Percentiles rank a stretch among this genome's conserved stretches.
phyloP scores from a whole-genome alignment of 202 grass and related monocot species.

The Hordeum pubiflorum region DNA sequence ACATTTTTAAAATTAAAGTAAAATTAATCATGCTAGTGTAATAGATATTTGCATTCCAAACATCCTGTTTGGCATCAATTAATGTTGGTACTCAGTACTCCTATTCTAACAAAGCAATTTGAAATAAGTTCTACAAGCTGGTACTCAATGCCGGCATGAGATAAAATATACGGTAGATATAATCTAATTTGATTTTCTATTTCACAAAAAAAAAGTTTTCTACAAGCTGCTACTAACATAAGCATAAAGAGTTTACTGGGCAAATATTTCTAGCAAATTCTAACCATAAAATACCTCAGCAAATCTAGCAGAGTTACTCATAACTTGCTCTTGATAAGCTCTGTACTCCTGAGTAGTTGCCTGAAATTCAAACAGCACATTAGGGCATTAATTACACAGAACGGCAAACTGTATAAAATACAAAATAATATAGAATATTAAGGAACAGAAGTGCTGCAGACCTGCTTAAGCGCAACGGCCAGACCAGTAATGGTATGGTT shows the following conservation, averaged over 20 bases:
- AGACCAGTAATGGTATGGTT: conserved; percentile 96
- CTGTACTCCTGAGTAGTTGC: conserved; percentile 72
- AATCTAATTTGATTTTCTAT: background rate
- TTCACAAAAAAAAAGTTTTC: background rate
- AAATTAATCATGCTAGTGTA: conserved; percentile 21
- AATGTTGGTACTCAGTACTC: background rate
- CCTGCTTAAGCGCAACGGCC: conserved; percentile 98
- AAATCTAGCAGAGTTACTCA: conserved; percentile 97
- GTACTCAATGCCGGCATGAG: background rate
- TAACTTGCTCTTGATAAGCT: conserved; percentile 96
- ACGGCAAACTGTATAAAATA: conserved; percentile 23
- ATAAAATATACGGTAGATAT: background rate
- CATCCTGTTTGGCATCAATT: background rate
- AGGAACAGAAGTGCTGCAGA: conserved; percentile 23
- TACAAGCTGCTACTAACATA: background rate
- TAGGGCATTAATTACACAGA: background rate
- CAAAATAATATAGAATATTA: background rate
- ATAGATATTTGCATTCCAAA: conserved; percentile 17
- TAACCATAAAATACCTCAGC: conserved; percentile 57
- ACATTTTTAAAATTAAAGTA: conserved; percentile 6
- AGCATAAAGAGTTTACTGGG: background rate
- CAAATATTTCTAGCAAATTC: background rate
- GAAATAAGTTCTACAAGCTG: background rate
- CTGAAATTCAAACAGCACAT: conserved; percentile 33
- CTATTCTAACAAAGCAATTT: background rate